A percentile compares a stretch with the other conserved stretches of the same genome.
These are phyloP conservation scores for Cryptosporidium muris DNA, from an alignment of 169 alveolate species.

Conservation along the genomic window DNA sequence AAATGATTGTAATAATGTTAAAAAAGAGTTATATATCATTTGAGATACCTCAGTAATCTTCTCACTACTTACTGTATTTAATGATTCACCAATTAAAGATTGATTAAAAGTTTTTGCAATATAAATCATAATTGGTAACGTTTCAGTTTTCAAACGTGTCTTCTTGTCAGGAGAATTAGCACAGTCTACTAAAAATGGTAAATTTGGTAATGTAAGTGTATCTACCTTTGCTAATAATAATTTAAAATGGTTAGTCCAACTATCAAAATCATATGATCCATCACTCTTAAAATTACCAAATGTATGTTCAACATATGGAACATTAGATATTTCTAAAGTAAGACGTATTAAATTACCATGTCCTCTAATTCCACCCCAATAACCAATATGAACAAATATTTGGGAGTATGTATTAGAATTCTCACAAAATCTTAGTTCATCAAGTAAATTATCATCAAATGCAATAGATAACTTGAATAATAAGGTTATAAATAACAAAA, in stretches of 20 bases:
- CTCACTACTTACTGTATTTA: conserved; percentile 3
- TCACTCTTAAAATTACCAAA: conserved; percentile 57
- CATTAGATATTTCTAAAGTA: conserved; percentile 28
- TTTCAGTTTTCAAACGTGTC: conserved; percentile 53
- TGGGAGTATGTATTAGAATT: conserved; percentile 34
- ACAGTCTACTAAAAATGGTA: conserved; percentile 66
- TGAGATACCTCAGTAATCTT: conserved; percentile 2
- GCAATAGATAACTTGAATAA: neutral
- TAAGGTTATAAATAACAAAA: neutral
- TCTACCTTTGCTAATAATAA: conserved; percentile 26
- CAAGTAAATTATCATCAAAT: neutral
- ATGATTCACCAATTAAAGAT: conserved; percentile 36
- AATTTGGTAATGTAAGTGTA: conserved; percentile 24
- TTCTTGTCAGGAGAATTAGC: conserved; percentile 9
- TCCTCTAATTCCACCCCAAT: conserved; percentile 67
- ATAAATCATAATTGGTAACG: conserved; percentile 37
- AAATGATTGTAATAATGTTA: conserved; percentile 4
- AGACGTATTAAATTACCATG: conserved; percentile 43
- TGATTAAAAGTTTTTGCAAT: conserved; percentile 48
- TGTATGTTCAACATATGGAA: conserved; percentile 31
- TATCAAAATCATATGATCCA: conserved; percentile 49
- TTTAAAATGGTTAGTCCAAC: conserved; percentile 36
- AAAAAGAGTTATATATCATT: conserved; percentile 13
- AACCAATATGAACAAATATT: conserved; percentile 37
- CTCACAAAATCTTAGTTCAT: conserved; percentile 40